These are phyloP conservation scores for Talaromyces funiculosus DNA, from an alignment of 2,329 filamentous ascomycete genomes.

Conservation along the genomic window DNA sequence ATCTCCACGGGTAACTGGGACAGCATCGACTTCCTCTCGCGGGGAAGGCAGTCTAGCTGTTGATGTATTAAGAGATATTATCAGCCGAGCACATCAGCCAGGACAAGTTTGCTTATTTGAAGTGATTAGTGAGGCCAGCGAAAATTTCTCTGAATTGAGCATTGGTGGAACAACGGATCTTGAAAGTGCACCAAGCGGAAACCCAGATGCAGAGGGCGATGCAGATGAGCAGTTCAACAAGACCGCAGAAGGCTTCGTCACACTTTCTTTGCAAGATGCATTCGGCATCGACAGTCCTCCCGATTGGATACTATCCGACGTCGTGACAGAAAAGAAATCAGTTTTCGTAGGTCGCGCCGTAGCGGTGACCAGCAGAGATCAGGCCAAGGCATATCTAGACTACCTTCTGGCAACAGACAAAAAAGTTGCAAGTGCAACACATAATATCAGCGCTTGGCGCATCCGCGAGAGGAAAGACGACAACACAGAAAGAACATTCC, in stretches of 20 bases:
- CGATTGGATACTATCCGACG: constrained; percentile 68
- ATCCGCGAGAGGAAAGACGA: constrained; percentile 49
- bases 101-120: constrained; percentile 86
- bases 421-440: constrained; percentile 77
- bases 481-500: constrained; percentile 56
- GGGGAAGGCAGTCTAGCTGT: constrained; percentile 69
- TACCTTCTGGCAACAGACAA: constrained; percentile 78
- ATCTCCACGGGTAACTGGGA: constrained; percentile 68
- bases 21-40: constrained; percentile 66
- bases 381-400: constrained; percentile 66
- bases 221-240: constrained; percentile 13
- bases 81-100: constrained; percentile 62
- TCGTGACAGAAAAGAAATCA: constrained; percentile 75
- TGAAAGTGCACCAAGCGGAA: neutral
- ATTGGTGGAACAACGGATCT: constrained; percentile 23
- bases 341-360: constrained; percentile 78
- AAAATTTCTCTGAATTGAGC: constrained; percentile 52
- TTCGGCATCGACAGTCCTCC: constrained; percentile 40
- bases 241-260: constrained; percentile 14
- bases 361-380: constrained; percentile 59
- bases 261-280: constrained; percentile 24
- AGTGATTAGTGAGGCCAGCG: constrained; percentile 63
- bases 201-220: neutral
- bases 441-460: constrained; percentile 94
- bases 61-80: constrained; percentile 60